Evolutionary conservation across 495 filamentous ascomycete genomes (phyloP).

Genomic region (Aspergillus biplanus): DNA sequence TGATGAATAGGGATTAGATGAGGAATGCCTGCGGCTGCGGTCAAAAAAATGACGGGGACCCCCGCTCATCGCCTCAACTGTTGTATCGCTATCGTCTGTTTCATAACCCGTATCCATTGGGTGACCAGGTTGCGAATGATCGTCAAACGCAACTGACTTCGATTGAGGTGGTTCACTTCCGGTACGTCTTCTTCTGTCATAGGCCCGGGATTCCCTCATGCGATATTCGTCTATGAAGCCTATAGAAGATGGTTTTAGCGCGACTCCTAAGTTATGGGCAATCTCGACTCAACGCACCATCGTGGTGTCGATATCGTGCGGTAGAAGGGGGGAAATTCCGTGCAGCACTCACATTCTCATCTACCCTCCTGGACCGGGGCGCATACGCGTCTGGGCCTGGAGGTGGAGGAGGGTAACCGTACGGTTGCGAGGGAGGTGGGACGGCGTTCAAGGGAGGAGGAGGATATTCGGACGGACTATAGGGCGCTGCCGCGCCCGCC

Average conservation of each 20-base stretch:
- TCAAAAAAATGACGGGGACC: constrained; percentile 24
- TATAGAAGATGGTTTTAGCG: constrained; percentile 19
- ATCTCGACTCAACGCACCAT: constrained; percentile 49
- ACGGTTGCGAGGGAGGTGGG: constrained; percentile 44
- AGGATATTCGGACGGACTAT: constrained; percentile 51
- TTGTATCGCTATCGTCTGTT: constrained; percentile 49
- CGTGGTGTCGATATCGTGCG: constrained; percentile 39
- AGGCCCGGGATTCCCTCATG: constrained; percentile 16
- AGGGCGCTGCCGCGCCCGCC: constrained; percentile 33
- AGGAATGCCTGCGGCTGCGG: constrained; percentile 35
- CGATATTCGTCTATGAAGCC: constrained; percentile 30
- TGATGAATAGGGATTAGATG: constrained; percentile 29
- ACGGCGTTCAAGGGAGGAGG: constrained; percentile 44
- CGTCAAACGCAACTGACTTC: constrained; percentile 46
- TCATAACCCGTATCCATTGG: constrained; percentile 40
- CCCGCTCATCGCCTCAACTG: constrained; percentile 32
- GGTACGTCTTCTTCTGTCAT: constrained; percentile 21
- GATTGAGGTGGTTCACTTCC: constrained; percentile 35
- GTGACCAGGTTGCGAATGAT: constrained; percentile 25
- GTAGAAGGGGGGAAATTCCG: constrained; percentile 41
- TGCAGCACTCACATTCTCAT: constrained; percentile 61
- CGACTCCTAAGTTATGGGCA: not conserved
- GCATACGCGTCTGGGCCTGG: constrained; percentile 46
- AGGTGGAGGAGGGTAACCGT: constrained; percentile 46
- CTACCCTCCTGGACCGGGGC: constrained; percentile 47